phyloP scores from a whole-genome alignment of 768 basidiomycete genomes.

The Pisolithus marmoratus region DNA sequence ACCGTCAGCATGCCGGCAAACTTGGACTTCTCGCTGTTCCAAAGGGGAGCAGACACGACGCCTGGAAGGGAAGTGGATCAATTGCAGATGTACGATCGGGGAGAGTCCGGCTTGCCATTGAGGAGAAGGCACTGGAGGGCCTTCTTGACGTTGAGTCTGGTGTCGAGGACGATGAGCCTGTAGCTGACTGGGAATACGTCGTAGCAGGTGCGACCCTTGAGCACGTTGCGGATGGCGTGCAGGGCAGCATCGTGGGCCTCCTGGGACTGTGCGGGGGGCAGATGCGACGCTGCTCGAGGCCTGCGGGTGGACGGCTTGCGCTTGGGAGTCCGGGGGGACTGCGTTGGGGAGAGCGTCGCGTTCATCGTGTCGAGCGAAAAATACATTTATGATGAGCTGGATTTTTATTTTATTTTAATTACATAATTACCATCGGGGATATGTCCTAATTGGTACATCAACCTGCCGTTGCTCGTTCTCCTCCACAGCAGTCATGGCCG shows the following conservation, averaged over 20 bases:
- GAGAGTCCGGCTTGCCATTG: conserved; percentile 47
- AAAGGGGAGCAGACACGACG: conserved; percentile 95
- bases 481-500: too few relatives aligned
- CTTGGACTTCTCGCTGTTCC: conserved; percentile 90
- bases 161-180: conserved; percentile 94
- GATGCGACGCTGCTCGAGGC: conserved; percentile 52
- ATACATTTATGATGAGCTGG: too few relatives aligned
- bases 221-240: conserved; percentile 67
- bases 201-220: conserved; percentile 83
- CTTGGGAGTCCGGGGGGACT: conserved; percentile 45
- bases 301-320: conserved; percentile 53
- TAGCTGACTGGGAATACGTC: conserved; percentile 98
- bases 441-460: background rate
- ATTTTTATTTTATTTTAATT: background rate
- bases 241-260: conserved; percentile 71
- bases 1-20: conserved; percentile 99
- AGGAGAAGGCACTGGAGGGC: conserved; percentile 81
- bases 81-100: background rate
- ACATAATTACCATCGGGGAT: background rate
- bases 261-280: conserved; percentile 43
- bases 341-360: conserved; percentile 44
- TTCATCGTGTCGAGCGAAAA: conserved; percentile 33
- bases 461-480: too few relatives aligned
- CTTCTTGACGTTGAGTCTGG: conserved; percentile 92
- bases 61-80: conserved; percentile 40